Conservation (phyloP, 208 protist genomes). For the Histomonas meleagridis region DNA sequence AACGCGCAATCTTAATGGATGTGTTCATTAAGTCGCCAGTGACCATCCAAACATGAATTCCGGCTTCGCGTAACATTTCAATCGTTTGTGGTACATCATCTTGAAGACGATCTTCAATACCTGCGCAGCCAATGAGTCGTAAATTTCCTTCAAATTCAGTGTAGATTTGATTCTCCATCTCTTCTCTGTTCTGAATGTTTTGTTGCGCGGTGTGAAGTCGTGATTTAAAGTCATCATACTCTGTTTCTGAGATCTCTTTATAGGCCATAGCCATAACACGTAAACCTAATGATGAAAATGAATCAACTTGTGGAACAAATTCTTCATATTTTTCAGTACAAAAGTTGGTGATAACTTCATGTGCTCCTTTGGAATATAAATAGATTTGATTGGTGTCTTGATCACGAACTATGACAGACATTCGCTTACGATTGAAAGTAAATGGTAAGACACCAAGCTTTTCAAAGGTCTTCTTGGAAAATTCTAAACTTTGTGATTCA, state of each 20-base stretch:
- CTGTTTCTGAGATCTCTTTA: not conserved
- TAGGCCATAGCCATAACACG: conserved; percentile 10
- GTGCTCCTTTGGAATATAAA: conserved; percentile 36
- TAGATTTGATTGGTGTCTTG: not conserved
- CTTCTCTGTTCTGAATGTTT: not conserved
- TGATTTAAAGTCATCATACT: not conserved
- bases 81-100: conserved; percentile 60
- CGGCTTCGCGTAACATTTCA: conserved; percentile 45
- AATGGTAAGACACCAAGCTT: conserved; percentile 11
- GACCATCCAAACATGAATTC: conserved; percentile 63
- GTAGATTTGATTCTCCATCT: not conserved
- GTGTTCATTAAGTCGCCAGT: conserved; percentile 68
- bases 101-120: conserved; percentile 62
- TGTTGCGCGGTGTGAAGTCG: not conserved
- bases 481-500: not conserved
- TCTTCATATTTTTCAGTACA: not conserved
- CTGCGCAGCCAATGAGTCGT: conserved; percentile 52
- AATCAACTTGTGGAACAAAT: conserved; percentile 23
- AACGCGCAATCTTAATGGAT: conserved; percentile 56
- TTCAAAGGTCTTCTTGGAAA: not conserved
- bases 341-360: not conserved
- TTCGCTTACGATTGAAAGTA: not conserved
- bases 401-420: conserved; percentile 39
- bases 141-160: conserved; percentile 50
- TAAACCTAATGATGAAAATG: conserved; percentile 30